phyloP scores from a whole-genome alignment of 371 early-diverging fungal genomes.

The Mortierella sp. region DNA sequence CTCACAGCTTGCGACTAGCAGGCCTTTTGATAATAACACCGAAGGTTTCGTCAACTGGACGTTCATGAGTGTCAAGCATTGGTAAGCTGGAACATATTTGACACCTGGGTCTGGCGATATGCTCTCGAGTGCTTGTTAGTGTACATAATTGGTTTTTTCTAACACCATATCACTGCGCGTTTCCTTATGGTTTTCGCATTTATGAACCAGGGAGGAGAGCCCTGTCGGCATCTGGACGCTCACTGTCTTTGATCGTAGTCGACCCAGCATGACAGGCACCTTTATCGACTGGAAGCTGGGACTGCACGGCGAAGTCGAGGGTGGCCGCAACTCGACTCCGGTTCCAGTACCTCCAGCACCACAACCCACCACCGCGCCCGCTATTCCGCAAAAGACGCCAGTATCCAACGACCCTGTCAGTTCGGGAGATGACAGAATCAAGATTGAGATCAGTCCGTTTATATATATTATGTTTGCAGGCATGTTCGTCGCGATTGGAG shows the following conservation, averaged over 20 bases:
- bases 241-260: conserved; percentile 66
- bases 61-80: conserved; percentile 96
- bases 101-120: background rate
- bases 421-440: background rate
- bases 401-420: conserved; percentile 8
- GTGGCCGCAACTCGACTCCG: conserved; percentile 13
- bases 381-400: conserved; percentile 24
- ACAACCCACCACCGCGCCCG: conserved; percentile 32
- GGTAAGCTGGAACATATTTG: conserved; percentile 64
- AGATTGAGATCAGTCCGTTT: conserved; percentile 39
- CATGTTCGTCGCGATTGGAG: conserved; percentile 51
- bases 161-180: background rate
- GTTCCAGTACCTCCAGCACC: conserved; percentile 12
- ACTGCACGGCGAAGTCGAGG: conserved; percentile 71
- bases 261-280: conserved; percentile 59
- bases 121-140: too few relatives aligned
- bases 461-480: conserved; percentile 52
- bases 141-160: too few relatives aligned
- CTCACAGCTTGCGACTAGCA: conserved; percentile 73
- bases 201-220: conserved; percentile 77
- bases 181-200: background rate
- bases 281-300: conserved; percentile 75
- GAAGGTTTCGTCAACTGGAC: conserved; percentile 93
- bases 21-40: conserved; percentile 72
- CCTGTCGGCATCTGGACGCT: conserved; percentile 89